phyloP scores from a whole-genome alignment of 176 grass and related monocot genomes.

The Calamus simplicifolius region DNA sequence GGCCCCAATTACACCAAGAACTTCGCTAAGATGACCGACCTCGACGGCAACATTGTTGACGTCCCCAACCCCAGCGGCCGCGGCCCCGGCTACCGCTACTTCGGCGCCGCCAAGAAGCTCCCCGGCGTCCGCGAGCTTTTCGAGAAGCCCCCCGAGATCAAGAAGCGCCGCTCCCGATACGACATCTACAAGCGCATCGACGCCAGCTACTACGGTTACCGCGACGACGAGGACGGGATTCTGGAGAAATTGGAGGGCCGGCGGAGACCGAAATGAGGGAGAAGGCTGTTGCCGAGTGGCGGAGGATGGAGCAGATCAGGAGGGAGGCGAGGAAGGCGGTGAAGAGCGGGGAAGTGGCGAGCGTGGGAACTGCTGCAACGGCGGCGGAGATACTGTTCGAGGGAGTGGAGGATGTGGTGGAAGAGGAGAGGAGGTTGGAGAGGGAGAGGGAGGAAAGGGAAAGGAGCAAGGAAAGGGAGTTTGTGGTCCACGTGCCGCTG shows the following conservation, averaged over 20 bases:
- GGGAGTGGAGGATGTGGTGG: constrained; percentile 85
- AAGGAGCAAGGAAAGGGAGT: constrained; percentile 49
- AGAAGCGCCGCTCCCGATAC: constrained; percentile 72
- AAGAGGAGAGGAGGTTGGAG: constrained; percentile 70
- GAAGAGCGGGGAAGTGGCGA: constrained; percentile 68
- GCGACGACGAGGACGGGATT: constrained; percentile 87
- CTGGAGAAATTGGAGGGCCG: constrained; percentile 65
- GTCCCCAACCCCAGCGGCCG: constrained; percentile 79
- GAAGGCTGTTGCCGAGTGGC: constrained; percentile 48
- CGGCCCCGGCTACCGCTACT: constrained; percentile 86
- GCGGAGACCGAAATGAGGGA: constrained; percentile 56
- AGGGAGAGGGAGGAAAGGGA: constrained; percentile 52
- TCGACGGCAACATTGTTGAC: constrained; percentile 84
- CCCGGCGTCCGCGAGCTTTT: constrained; percentile 90
- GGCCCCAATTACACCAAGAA: constrained; percentile 67
- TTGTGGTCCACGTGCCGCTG: constrained; percentile 75
- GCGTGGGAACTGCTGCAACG: constrained; percentile 27
- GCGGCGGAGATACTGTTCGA: constrained; percentile 70
- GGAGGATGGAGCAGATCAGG: constrained; percentile 55
- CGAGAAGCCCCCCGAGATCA: constrained; percentile 76
- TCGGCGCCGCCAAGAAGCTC: constrained; percentile 93
- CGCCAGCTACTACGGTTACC: constrained; percentile 83
- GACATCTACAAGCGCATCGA: constrained; percentile 93
- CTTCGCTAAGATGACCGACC: constrained; percentile 78
- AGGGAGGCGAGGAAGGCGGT: constrained; percentile 79